Conservation (phyloP, 2,329 filamentous ascomycete species). For the Talaromyces sp. region DNA sequence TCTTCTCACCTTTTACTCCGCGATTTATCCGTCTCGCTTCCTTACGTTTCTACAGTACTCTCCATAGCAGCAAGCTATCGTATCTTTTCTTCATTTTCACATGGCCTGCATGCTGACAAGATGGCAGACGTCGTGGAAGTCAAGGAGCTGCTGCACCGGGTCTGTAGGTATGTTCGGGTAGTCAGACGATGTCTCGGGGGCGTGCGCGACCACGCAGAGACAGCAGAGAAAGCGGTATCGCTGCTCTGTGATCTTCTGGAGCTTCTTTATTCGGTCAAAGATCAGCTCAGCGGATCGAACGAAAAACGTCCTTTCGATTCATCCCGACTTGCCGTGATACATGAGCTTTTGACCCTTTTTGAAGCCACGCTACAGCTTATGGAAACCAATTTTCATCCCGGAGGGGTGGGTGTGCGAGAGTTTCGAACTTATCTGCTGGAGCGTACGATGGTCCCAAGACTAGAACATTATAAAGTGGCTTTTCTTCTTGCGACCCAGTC, state of each 20-base stretch:
- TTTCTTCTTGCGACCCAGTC: conserved; percentile 29
- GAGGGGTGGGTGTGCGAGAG: conserved; percentile 26
- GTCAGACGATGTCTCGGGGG: conserved; percentile 25
- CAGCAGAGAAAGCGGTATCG: conserved; percentile 22
- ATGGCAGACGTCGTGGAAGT: conserved; percentile 20
- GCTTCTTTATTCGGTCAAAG: conserved; percentile 24
- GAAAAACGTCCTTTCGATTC: conserved; percentile 25
- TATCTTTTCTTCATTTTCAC: neutral
- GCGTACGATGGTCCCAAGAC: conserved; percentile 24
- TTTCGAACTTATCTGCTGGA: conserved; percentile 30
- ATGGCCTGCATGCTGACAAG: neutral
- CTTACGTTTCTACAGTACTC: too few species aligned
- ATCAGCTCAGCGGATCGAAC: conserved; percentile 25
- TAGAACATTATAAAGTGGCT: conserved; percentile 32
- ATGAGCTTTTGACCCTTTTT: conserved; percentile 25
- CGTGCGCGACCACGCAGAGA: conserved; percentile 27
- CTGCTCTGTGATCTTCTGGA: conserved; percentile 26
- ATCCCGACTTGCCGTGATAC: conserved; percentile 22
- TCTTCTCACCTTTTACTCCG: too few species aligned
- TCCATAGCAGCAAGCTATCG: too few species aligned
- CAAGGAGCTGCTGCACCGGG: conserved; percentile 20
- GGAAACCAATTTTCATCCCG: conserved; percentile 32
- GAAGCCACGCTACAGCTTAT: conserved; percentile 25
- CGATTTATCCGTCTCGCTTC: too few species aligned
- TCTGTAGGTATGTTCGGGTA: conserved; percentile 21